These are phyloP conservation scores for Naegleria lovaniensis DNA, from an alignment of 208 protist species.

Conservation along the genomic window DNA sequence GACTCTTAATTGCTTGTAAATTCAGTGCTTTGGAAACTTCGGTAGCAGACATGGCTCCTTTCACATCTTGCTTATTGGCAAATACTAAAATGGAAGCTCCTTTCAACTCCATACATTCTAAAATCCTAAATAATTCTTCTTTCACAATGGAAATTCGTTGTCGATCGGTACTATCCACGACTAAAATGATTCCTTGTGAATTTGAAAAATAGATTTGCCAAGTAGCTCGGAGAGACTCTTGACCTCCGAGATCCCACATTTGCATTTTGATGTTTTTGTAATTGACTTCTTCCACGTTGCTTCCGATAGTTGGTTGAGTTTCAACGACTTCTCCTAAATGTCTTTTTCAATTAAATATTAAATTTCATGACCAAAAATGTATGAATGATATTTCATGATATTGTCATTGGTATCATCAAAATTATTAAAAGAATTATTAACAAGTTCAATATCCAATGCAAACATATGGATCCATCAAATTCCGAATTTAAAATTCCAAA, in stretches of 20 bases:
- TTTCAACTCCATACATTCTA: conserved; percentile 67
- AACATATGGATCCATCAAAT: too few species aligned
- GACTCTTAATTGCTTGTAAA: conserved; percentile 70
- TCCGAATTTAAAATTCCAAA: not conserved
- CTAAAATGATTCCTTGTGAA: conserved; percentile 83
- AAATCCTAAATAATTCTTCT: conserved; percentile 69
- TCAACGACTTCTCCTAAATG: conserved; percentile 83
- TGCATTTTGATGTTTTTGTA: conserved; percentile 94
- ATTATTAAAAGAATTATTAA: too few species aligned
- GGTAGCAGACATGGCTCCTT: conserved; percentile 60
- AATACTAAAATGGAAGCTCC: conserved; percentile 78
- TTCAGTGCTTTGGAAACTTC: conserved; percentile 72
- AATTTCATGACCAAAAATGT: too few species aligned
- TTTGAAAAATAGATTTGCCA: conserved; percentile 94
- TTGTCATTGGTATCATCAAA: too few species aligned
- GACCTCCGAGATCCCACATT: conserved; percentile 94
- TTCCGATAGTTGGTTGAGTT: conserved; percentile 94
- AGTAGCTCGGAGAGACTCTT: conserved; percentile 74
- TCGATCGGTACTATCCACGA: conserved; percentile 77
- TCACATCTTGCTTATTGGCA: conserved; percentile 91
- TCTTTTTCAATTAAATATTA: not conserved
- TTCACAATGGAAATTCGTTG: conserved; percentile 59
- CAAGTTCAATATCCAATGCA: too few species aligned
- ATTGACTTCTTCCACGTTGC: conserved; percentile 88
- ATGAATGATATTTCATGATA: too few species aligned